A percentile compares a stretch with the other conserved stretches of the same genome.
phyloP scores from a whole-genome alignment of 1,284 basidiomycete species.

The Tylopilus orsonianus region DNA sequence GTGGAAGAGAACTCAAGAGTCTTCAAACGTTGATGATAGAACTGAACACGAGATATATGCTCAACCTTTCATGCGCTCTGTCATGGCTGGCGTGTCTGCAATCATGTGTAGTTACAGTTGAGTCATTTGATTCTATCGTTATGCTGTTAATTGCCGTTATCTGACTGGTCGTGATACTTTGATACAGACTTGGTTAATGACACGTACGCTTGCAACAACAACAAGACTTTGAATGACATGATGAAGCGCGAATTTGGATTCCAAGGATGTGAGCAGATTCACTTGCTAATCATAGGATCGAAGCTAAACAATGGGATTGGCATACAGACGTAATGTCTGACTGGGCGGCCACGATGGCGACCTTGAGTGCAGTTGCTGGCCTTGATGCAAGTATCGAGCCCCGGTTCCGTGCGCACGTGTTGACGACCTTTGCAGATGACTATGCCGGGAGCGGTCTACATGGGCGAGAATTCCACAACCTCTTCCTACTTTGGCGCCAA shows the following conservation, averaged over 20 bases:
- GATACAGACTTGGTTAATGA: constrained; percentile 41
- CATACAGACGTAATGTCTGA: constrained; percentile 36
- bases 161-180: no score
- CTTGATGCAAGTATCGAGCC: constrained; percentile 36
- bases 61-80: constrained; percentile 50
- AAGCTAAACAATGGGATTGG: neutral
- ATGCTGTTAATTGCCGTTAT: neutral
- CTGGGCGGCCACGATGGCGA: constrained; percentile 44
- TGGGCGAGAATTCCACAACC: constrained; percentile 28
- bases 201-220: constrained; percentile 56
- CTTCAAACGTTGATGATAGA: constrained; percentile 62
- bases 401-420: neutral
- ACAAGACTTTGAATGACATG: constrained; percentile 51
- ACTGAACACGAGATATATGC: constrained; percentile 64
- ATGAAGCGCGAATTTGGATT: constrained; percentile 61
- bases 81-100: constrained; percentile 58
- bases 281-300: neutral
- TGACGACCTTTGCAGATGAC: constrained; percentile 31
- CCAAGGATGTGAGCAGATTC: constrained; percentile 43
- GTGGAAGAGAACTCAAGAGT: constrained; percentile 36
- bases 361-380: constrained; percentile 41
- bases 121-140: constrained; percentile 19
- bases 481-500: constrained; percentile 51
- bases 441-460: constrained; percentile 45
- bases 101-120: constrained; percentile 78